Percentiles rank a stretch among this genome's conserved stretches.
Evolutionary conservation across 164 flowering plant genomes (phyloP).

Genomic region (Chloranthus sessilifolius): DNA sequence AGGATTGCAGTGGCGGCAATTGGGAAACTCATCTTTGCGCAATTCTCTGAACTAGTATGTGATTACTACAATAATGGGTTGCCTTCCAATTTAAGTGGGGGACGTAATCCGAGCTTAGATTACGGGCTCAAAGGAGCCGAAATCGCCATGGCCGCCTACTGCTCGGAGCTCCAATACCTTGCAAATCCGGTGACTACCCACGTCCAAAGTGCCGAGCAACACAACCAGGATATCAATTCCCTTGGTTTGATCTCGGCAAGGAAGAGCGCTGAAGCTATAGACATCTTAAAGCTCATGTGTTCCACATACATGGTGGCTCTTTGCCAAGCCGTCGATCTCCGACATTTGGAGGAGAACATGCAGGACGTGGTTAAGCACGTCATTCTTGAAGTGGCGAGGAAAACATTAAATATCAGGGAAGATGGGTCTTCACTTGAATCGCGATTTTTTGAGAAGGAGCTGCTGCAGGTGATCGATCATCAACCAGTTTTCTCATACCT

Average conservation of each 20-base stretch:
- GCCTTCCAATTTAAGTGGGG: constrained; percentile 29
- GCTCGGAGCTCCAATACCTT: constrained; percentile 21
- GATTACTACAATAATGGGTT: constrained; percentile 32
- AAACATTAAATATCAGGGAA: constrained; percentile 31
- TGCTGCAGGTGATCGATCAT: constrained; percentile 36
- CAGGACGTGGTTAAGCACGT: constrained; percentile 30
- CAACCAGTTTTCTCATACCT: constrained; percentile 40
- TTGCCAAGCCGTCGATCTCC: constrained; percentile 49
- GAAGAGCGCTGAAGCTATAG: constrained; percentile 45
- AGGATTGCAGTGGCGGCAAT: constrained; percentile 32
- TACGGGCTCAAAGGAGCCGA: constrained; percentile 20
- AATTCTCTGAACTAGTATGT: constrained; percentile 22
- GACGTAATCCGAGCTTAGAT: constrained; percentile 21
- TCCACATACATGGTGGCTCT: constrained; percentile 44
- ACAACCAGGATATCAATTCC: constrained; percentile 28
- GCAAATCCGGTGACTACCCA: constrained; percentile 23
- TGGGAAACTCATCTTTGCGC: constrained; percentile 24
- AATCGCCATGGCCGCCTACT: constrained; percentile 24
- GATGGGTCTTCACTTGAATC: constrained; percentile 32
- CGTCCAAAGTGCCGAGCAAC: constrained; percentile 20
- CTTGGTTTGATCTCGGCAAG: constrained; percentile 46
- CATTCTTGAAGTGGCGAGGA: constrained; percentile 27
- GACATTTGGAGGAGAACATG: constrained; percentile 53
- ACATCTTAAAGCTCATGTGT: constrained; percentile 46
- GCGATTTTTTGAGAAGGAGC: constrained; percentile 48